Conservation (phyloP, 805 yeast genomes). For the Nakazawaea ishiwadae region DNA sequence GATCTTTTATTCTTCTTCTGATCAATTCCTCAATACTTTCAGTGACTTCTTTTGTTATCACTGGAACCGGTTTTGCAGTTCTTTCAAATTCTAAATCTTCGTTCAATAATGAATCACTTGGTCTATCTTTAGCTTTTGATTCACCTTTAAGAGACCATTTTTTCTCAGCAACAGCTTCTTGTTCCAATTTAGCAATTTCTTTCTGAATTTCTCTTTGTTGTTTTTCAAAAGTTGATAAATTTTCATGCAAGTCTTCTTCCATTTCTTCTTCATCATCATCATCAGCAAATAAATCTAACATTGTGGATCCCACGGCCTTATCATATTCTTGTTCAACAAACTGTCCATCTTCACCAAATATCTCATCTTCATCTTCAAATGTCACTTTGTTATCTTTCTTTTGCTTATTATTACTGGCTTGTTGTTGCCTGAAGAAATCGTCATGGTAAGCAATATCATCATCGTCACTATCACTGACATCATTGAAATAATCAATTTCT, state of each 20-base stretch:
- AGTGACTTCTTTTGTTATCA: constrained; percentile 84
- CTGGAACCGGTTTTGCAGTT: constrained; percentile 93
- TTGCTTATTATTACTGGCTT: constrained; percentile 17
- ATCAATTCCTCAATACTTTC: constrained; percentile 86
- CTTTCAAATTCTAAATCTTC: constrained; percentile 89
- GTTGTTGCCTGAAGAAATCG: constrained; percentile 55
- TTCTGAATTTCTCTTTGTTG: constrained; percentile 73
- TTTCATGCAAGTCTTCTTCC: constrained; percentile 17
- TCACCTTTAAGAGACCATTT: constrained; percentile 96
- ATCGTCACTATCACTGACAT: constrained; percentile 23
- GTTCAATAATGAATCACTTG: constrained; percentile 75
- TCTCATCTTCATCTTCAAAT: constrained; percentile 12
- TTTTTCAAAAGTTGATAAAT: constrained; percentile 72
- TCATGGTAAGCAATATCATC: constrained; percentile 50
- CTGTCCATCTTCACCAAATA: constrained; percentile 23
- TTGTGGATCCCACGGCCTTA: constrained; percentile 54
- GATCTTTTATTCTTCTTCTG: constrained; percentile 69
- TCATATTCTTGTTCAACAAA: constrained; percentile 60
- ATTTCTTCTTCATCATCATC: constrained; percentile 20
- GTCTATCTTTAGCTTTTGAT: constrained; percentile 75
- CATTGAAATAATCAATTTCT: constrained; percentile 45
- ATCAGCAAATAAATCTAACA: constrained; percentile 56
- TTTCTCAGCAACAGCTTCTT: constrained; percentile 85
- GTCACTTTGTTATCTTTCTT: constrained; percentile 12
- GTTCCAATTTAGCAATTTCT: constrained; percentile 77